These are phyloP conservation scores for Talaromyces trachyspermus DNA, from an alignment of 495 filamentous ascomycete genomes.

Conservation along the genomic window DNA sequence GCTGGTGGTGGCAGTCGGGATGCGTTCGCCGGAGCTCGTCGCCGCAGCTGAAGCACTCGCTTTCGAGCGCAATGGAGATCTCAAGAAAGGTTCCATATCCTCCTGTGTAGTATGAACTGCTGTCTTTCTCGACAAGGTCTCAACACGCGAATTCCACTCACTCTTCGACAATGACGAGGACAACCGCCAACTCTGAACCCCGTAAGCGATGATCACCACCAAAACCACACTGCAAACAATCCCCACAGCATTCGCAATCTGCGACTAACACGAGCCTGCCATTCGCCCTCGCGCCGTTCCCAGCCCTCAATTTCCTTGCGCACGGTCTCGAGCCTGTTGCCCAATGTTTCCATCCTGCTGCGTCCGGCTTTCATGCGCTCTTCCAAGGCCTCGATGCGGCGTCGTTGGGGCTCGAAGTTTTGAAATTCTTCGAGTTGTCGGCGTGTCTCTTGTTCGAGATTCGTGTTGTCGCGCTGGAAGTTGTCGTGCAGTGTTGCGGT, in stretches of 20 bases:
- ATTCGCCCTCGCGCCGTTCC: constrained; percentile 64
- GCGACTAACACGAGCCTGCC: constrained; percentile 60
- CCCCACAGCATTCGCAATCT: constrained; percentile 57
- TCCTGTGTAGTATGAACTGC: too few species aligned
- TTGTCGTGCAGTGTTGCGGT: constrained; percentile 51
- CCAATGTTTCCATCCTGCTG: constrained; percentile 55
- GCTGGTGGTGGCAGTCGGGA: not conserved
- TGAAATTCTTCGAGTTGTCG: constrained; percentile 59
- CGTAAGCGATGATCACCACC: constrained; percentile 36
- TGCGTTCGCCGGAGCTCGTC: too few species aligned
- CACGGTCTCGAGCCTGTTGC: constrained; percentile 58
- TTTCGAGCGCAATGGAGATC: too few species aligned
- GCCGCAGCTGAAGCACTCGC: too few species aligned
- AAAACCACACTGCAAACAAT: constrained; percentile 30
- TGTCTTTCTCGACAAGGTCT: too few species aligned
- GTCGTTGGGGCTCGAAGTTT: constrained; percentile 62
- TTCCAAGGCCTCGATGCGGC: constrained; percentile 58
- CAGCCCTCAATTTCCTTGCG: constrained; percentile 58
- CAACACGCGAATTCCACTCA: too few species aligned
- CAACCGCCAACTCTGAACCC: too few species aligned
- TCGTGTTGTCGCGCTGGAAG: constrained; percentile 55
- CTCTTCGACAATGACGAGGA: too few species aligned
- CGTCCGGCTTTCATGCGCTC: constrained; percentile 56
- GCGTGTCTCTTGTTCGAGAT: constrained; percentile 53
- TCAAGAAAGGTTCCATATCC: too few species aligned